phyloP scores from a whole-genome alignment of 2,329 filamentous ascomycete genomes.

The Emericellopsis cladophorae region DNA sequence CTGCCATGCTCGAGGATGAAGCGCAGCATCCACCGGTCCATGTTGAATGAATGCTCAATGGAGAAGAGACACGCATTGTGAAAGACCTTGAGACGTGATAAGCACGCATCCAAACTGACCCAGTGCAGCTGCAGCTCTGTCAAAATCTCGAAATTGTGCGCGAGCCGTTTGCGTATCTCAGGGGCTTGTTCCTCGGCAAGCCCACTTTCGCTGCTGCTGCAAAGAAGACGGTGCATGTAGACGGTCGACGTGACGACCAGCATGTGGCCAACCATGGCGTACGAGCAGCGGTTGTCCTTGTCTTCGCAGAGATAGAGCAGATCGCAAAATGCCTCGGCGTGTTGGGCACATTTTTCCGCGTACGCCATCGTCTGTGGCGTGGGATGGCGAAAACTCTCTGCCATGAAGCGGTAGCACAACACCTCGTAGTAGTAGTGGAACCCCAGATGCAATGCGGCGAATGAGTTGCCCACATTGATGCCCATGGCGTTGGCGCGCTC shows the following conservation, averaged over 20 bases:
- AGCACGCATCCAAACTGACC: slow-evolving; percentile 10
- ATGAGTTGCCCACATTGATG: slow-evolving; percentile 21
- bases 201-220: slow-evolving; percentile 20
- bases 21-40: slow-evolving; percentile 28
- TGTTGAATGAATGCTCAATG: slow-evolving; percentile 20
- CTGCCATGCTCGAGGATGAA: slow-evolving; percentile 15
- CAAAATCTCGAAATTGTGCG: slow-evolving; percentile 31
- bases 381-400: slow-evolving; percentile 5
- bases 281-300: slow-evolving; percentile 21
- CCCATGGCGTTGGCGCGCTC: slow-evolving; percentile 10
- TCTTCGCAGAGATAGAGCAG: slow-evolving; percentile 24
- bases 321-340: slow-evolving; percentile 24
- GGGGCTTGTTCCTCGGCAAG: slow-evolving; percentile 8
- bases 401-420: slow-evolving; percentile 31
- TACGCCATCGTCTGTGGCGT: slow-evolving; percentile 9
- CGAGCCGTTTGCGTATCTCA: slow-evolving; percentile 19
- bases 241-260: slow-evolving; percentile 31
- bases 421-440: slow-evolving; percentile 31
- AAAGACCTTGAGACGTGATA: slow-evolving; percentile 22
- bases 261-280: slow-evolving; percentile 31
- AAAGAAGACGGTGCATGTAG: slow-evolving; percentile 30
- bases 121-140: slow-evolving; percentile 24
- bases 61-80: slow-evolving; percentile 24
- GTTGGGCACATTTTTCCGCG: slow-evolving; percentile 23
- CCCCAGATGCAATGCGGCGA: slow-evolving; percentile 26